phyloP scores from a whole-genome alignment of 306 rosid species.

The Vachellia pachyceras region DNA sequence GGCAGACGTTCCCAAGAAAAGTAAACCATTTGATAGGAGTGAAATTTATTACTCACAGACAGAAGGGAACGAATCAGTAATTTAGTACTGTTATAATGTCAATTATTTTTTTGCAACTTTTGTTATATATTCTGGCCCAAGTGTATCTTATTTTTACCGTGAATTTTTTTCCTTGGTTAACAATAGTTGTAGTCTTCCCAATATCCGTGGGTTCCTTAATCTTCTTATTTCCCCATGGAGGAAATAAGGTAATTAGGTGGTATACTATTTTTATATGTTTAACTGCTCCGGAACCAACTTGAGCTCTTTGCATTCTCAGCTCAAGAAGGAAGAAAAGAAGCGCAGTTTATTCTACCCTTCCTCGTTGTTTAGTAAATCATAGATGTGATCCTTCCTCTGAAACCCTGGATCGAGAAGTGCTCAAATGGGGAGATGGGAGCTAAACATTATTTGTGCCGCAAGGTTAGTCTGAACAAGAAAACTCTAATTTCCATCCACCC shows the following conservation, averaged over 20 bases:
- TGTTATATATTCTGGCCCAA: no score
- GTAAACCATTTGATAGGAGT: slow-evolving; percentile 50
- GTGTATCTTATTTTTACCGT: no score
- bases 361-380: slow-evolving; percentile 16
- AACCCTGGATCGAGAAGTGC: slow-evolving; percentile 11
- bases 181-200: no score
- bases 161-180: no score
- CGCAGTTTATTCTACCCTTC: no score
- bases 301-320: slow-evolving; percentile 29
- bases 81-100: slow-evolving; percentile 36
- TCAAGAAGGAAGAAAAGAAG: background rate
- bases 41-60: slow-evolving; percentile 40
- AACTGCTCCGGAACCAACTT: slow-evolving; percentile 23
- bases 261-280: slow-evolving; percentile 54
- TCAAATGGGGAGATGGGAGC: background rate
- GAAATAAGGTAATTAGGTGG: no score
- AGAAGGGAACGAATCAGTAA: slow-evolving; percentile 26
- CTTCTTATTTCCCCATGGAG: no score
- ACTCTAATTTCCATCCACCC: background rate
- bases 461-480: background rate
- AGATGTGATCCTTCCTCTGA: slow-evolving; percentile 3
- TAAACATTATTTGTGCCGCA: background rate
- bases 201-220: no score
- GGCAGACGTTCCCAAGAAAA: slow-evolving; percentile 50
- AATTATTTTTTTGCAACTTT: slow-evolving; percentile 34